Evolutionary conservation across 1,284 basidiomycete genomes (phyloP).

Genomic region (Leccinum pachyderme): DNA sequence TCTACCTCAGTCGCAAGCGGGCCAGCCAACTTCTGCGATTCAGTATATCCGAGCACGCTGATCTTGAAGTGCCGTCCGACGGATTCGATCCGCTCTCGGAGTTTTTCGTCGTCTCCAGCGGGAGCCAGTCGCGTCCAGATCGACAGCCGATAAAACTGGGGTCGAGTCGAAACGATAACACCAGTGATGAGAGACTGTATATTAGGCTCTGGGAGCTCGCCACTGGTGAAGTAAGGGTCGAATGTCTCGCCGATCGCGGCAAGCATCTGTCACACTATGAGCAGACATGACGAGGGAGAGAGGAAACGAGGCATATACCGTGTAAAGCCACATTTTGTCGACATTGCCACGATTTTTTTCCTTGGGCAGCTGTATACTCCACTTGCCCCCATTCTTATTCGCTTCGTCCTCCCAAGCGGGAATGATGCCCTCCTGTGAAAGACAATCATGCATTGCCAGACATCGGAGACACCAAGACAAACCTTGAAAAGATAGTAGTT

Average conservation of each 20-base stretch:
- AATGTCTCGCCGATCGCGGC: constrained; percentile 97
- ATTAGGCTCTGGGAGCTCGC: constrained; percentile 45
- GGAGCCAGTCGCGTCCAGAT: constrained; percentile 95
- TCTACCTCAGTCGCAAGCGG: constrained; percentile 90
- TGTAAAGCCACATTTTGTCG: constrained; percentile 98
- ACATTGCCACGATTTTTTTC: constrained; percentile 87
- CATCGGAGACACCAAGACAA: constrained; percentile 9
- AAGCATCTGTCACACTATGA: constrained; percentile 70
- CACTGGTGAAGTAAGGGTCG: constrained; percentile 71
- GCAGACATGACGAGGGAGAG: constrained; percentile 1
- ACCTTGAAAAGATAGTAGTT: constrained; percentile 99
- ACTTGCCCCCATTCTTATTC: constrained; percentile 97
- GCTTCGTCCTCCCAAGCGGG: constrained; percentile 96
- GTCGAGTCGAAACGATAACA: constrained; percentile 92
- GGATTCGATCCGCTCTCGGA: constrained; percentile 70
- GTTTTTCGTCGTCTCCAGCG: constrained; percentile 50
- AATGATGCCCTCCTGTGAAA: constrained; percentile 81
- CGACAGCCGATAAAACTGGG: constrained; percentile 94
- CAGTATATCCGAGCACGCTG: constrained; percentile 79
- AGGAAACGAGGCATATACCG: constrained; percentile 50
- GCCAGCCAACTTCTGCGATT: constrained; percentile 74
- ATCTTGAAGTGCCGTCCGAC: constrained; percentile 86
- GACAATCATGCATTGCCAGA: constrained; percentile 6
- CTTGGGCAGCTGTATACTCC: constrained; percentile 96
- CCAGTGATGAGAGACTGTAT: constrained; percentile 83